Base-by-base conservation (phyloP, 1,284 basidiomycete genomes). In the Boletus austroedulis region DNA sequence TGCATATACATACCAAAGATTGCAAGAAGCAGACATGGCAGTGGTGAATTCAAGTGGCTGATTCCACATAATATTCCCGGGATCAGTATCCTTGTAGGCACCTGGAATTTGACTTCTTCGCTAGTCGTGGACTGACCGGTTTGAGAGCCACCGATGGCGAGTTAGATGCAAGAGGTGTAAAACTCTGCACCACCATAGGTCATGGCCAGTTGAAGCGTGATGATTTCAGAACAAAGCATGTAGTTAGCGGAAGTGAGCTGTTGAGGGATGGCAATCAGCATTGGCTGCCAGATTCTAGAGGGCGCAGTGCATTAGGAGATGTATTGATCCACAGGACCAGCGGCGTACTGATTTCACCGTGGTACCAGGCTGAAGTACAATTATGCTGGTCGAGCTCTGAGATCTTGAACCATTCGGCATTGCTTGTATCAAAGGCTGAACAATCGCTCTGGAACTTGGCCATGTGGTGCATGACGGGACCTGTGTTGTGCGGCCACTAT, bases 161-260 rank as follows among this genome's bases (percentile, higher is more conserved):
- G 57, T 65, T 90, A 89, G 3, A 80, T 70, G 70, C 88, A 91
- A 24, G 81, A 79, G 0, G 83, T 81, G 68, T 90, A 90, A 76
- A 87, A 90, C 71, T 90, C 87, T n/a, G 84, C 87, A 24, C 83
- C 84, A 9, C 83, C 82, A 4, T 43, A 0, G 7, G 65, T 49
- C 53, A 63, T 69, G 19, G 80, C 88, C 36, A 81, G 73, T 62
- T 90, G 89, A 17, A 90, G 81, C 4, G 84, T 76, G 64, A 90
- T 85, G 69, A 90, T 78, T 70, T 91, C 88, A 67, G 87, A 82
- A 2, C 89, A 84, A 62, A 90, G 70, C 57, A 91, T 74, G 68
- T 90, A 91, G 65, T 83, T 78, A 5, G 88, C 89, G 0, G 85
- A 65, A 9, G 80, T 77, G 50, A 90, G 48, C 75, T 28, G 79